Conservation (phyloP, 2,329 filamentous ascomycete species). For the Phoma sp. region DNA sequence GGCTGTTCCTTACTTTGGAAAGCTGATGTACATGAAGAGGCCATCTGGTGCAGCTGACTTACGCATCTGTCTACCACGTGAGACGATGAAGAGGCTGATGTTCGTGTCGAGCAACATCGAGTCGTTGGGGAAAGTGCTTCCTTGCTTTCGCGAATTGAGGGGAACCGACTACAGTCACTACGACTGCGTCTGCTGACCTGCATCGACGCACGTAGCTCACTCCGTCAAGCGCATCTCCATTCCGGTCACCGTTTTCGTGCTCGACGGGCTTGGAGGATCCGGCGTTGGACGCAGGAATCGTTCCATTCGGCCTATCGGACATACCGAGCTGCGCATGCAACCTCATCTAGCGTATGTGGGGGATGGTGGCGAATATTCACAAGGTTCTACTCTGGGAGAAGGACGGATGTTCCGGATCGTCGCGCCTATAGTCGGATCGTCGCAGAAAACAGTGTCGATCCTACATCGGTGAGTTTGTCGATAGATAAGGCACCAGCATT, state of each 20-base stretch:
- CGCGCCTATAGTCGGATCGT: conserved; percentile 17
- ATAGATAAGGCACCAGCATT: conserved; percentile 1
- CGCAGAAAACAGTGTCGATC: conserved; percentile 7
- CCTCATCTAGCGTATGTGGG: conserved; percentile 24
- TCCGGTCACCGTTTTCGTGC: not conserved
- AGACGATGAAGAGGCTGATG: not conserved
- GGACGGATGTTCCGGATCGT: conserved; percentile 6
- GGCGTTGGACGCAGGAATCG: not conserved
- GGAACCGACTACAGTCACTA: not conserved
- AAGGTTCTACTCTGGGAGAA: not conserved
- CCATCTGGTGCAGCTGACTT: not conserved
- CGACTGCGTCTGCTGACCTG: not conserved
- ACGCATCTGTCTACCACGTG: too few relatives aligned
- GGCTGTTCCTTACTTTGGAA: too few relatives aligned
- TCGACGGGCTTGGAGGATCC: not conserved
- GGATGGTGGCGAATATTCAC: conserved; percentile 22
- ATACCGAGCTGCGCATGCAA: conserved; percentile 6
- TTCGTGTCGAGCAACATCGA: not conserved
- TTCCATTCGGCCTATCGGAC: conserved; percentile 15
- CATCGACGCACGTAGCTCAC: not conserved
- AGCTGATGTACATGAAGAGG: too few relatives aligned
- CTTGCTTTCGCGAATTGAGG: too few relatives aligned
- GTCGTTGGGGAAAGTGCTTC: not conserved
- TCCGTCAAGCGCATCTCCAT: not conserved
- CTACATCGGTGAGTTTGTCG: not conserved